These are phyloP conservation scores for Xylaria hypoxylon DNA, from an alignment of 2,329 filamentous ascomycete species.

Conservation along the genomic window DNA sequence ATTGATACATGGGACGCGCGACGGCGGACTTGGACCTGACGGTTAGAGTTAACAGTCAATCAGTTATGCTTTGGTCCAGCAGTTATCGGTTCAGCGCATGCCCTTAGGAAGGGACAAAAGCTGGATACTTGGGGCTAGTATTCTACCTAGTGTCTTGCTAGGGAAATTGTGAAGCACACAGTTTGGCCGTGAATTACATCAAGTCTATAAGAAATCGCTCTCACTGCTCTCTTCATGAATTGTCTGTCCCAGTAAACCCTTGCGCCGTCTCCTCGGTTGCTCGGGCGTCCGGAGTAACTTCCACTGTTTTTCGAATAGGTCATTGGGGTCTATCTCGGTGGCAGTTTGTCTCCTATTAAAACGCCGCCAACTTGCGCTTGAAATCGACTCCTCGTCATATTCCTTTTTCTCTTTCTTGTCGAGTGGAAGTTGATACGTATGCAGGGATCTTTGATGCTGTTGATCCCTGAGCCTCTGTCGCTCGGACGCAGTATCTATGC, in stretches of 20 bases:
- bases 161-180: slow-evolving; percentile 8
- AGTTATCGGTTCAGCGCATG: slow-evolving; percentile 9
- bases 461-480: slow-evolving; percentile 26
- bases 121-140: neutral
- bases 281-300: slow-evolving; percentile 45
- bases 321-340: slow-evolving; percentile 19
- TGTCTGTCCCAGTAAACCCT: slow-evolving; percentile 70
- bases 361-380: slow-evolving; percentile 19
- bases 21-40: slow-evolving; percentile 22
- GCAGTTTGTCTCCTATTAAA: slow-evolving; percentile 6
- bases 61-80: slow-evolving; percentile 13
- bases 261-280: slow-evolving; percentile 56
- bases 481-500: slow-evolving; percentile 42
- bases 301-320: slow-evolving; percentile 47
- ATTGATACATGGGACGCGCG: slow-evolving; percentile 22
- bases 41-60: slow-evolving; percentile 25
- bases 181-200: slow-evolving; percentile 15
- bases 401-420: slow-evolving; percentile 32
- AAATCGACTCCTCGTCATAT: slow-evolving; percentile 31
- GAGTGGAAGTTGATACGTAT: slow-evolving; percentile 9
- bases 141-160: slow-evolving; percentile 5
- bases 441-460: slow-evolving; percentile 4
- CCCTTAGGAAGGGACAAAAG: neutral
- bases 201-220: slow-evolving; percentile 55
- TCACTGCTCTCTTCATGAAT: slow-evolving; percentile 79